These are phyloP conservation scores for Saccharomyces pastorianus DNA, from an alignment of 1,139 yeast species.

Conservation along the genomic window DNA sequence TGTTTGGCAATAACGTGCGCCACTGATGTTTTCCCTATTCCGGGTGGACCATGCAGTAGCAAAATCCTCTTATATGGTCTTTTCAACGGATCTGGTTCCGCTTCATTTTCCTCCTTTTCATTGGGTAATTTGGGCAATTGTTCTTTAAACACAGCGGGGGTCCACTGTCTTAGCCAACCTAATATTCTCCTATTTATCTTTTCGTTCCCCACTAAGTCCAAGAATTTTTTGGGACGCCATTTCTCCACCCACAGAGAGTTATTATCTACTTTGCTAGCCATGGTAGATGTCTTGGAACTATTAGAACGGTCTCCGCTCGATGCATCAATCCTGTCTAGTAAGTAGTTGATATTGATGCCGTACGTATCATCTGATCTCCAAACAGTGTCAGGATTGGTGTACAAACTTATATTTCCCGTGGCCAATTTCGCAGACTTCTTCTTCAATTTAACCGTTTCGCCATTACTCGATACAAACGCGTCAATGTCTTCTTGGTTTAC, in stretches of 20 bases:
- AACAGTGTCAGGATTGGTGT: neutral
- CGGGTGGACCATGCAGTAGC: constrained; percentile 86
- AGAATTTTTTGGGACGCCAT: constrained; percentile 66
- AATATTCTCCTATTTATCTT: constrained; percentile 61
- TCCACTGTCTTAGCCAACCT: constrained; percentile 81
- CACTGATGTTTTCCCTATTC: constrained; percentile 89
- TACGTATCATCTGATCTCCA: constrained; percentile 30
- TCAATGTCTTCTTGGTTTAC: neutral
- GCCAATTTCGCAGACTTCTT: neutral
- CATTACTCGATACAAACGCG: neutral
- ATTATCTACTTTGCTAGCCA: neutral
- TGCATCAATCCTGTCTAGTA: constrained; percentile 30
- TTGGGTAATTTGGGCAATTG: constrained; percentile 22
- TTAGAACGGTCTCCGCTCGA: neutral
- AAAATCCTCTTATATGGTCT: constrained; percentile 68
- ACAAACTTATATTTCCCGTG: neutral
- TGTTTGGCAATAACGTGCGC: constrained; percentile 80
- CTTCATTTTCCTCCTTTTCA: constrained; percentile 6
- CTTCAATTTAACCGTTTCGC: neutral
- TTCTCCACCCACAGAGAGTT: constrained; percentile 63
- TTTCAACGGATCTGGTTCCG: constrained; percentile 44
- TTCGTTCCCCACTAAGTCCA: constrained; percentile 79
- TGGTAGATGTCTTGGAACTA: neutral
- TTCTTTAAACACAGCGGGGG: constrained; percentile 53
- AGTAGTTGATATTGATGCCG: constrained; percentile 33